A percentile compares a stretch with the other conserved stretches of the same genome.
Conservation (phyloP, 2,329 filamentous ascomycete species). For the Cladophialophora psammophila region DNA sequence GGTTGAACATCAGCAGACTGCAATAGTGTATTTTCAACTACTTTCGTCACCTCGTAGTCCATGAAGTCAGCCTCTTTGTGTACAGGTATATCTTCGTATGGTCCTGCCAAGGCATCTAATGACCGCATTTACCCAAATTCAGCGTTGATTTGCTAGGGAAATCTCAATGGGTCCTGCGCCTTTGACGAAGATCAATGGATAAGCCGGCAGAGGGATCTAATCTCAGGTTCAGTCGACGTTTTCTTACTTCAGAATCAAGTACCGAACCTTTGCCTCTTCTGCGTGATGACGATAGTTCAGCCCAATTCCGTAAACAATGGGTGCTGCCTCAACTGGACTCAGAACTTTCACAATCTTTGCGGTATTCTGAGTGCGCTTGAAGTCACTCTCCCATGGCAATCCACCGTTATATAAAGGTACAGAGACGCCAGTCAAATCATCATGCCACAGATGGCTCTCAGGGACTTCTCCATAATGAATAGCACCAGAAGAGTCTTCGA, state of each 20-base stretch:
- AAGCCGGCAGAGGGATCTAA: slow-evolving; percentile 13
- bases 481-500: slow-evolving; percentile 1
- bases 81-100: slow-evolving; percentile 41
- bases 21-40: too few species aligned
- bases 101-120: slow-evolving; percentile 43
- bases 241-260: too few species aligned
- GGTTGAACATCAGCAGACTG: too few species aligned
- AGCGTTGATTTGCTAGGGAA: too few species aligned
- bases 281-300: slow-evolving; percentile 22
- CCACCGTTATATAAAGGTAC: not conserved
- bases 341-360: not conserved
- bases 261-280: slow-evolving; percentile 10
- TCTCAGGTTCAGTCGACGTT: not conserved
- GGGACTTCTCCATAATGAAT: slow-evolving; percentile 11
- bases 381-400: slow-evolving; percentile 7
- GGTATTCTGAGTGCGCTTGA: slow-evolving; percentile 3
- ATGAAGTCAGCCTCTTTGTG: slow-evolving; percentile 1
- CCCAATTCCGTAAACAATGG: slow-evolving; percentile 13
- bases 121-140: not conserved
- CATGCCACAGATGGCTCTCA: not conserved
- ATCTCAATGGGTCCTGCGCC: slow-evolving; percentile 40
- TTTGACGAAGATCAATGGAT: slow-evolving; percentile 45
- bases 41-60: slow-evolving; percentile 25
- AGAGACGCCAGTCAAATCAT: slow-evolving; percentile 7
- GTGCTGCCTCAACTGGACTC: slow-evolving; percentile 1